Conservation (phyloP, 169 alveolate species). For the Cryptosporidium parvum region DNA sequence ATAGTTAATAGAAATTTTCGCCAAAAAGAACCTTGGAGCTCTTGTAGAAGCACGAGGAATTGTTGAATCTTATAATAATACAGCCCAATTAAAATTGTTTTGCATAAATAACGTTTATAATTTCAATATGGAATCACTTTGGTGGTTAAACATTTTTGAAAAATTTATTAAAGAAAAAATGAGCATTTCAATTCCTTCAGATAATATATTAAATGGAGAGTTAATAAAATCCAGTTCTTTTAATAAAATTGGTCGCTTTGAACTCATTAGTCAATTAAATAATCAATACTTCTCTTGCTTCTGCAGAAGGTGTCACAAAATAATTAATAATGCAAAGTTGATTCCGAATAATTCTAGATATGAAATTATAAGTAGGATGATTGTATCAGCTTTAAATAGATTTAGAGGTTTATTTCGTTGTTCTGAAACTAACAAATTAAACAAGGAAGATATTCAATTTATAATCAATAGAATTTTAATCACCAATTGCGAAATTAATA, state of each 20-base stretch:
- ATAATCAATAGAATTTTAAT: slow-evolving; percentile 18
- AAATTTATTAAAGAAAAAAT: not conserved
- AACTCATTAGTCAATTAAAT: not conserved
- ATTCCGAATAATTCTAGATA: not conserved
- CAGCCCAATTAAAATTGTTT: slow-evolving; percentile 32
- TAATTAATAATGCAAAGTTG: not conserved
- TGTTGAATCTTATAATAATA: slow-evolving; percentile 46
- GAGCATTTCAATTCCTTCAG: not conserved
- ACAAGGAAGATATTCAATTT: slow-evolving; percentile 23
- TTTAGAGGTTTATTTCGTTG: not conserved
- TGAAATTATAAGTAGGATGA: slow-evolving; percentile 12
- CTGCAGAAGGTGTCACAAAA: slow-evolving; percentile 16
- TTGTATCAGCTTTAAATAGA: slow-evolving; percentile 7
- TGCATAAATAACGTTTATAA: slow-evolving; percentile 13
- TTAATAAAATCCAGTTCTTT: not conserved
- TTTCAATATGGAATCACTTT: slow-evolving; percentile 40
- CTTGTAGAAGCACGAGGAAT: slow-evolving; percentile 61
- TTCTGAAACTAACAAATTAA: not conserved
- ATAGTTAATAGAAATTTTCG: not conserved
- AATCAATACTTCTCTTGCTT: not conserved
- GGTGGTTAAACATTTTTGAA: slow-evolving; percentile 59
- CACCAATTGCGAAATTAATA: not conserved
- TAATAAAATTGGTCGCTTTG: not conserved
- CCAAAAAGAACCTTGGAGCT: slow-evolving; percentile 37
- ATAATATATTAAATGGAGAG: not conserved